phyloP scores from a whole-genome alignment of 345 rosid species.

The Salix suchowensis region DNA sequence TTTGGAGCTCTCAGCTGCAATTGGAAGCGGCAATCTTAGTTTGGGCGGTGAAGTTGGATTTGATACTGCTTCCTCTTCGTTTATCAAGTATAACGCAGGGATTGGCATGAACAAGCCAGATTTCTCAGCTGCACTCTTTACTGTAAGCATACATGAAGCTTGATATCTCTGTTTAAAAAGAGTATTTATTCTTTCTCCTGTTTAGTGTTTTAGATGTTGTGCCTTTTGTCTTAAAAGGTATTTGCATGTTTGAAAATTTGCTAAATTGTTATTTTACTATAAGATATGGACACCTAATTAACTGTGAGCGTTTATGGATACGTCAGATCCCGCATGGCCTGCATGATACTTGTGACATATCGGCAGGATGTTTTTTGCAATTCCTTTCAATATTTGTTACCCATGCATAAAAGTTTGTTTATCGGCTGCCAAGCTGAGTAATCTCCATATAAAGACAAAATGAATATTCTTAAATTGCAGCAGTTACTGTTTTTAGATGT shows the following conservation, averaged over 20 bases:
- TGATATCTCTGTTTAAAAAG: not conserved
- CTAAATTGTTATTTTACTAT: not conserved
- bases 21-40: constrained; percentile 55
- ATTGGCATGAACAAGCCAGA: constrained; percentile 58
- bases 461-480: not conserved
- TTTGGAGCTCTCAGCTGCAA: constrained; percentile 69
- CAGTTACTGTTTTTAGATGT: not conserved
- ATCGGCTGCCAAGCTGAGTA: not conserved
- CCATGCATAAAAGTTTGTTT: not conserved
- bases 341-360: not conserved
- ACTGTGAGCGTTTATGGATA: not conserved
- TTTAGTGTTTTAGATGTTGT: not conserved
- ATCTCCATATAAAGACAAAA: not conserved
- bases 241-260: not conserved
- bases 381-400: not conserved
- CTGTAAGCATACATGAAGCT: constrained; percentile 44
- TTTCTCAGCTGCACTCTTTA: constrained; percentile 54
- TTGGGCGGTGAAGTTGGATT: constrained; percentile 78
- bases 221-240: not conserved
- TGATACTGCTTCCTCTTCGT: constrained; percentile 64
- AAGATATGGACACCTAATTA: not conserved
- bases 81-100: constrained; percentile 69
- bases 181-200: not conserved
- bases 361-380: not conserved
- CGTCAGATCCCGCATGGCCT: not conserved